These are phyloP conservation scores for Colletotrichum endophyticum DNA, from an alignment of 2,329 filamentous ascomycete species.

Conservation along the genomic window DNA sequence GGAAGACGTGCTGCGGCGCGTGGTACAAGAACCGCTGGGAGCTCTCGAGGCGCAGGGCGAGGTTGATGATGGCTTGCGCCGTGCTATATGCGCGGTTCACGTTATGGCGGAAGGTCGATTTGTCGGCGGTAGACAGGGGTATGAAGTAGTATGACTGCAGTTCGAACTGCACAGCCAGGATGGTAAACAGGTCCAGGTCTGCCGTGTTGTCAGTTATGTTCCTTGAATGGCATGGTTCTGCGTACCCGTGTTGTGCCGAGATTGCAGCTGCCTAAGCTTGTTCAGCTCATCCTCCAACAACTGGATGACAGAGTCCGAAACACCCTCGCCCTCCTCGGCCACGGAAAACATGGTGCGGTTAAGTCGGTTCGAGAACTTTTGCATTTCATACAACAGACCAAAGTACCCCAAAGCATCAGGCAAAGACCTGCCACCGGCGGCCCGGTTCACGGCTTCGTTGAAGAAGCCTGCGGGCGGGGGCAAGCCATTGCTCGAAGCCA, in stretches of 20 bases:
- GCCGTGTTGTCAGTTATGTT: neutral
- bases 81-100: slow-evolving; percentile 53
- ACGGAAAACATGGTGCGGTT: slow-evolving; percentile 52
- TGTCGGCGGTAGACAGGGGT: slow-evolving; percentile 42
- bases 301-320: slow-evolving; percentile 50
- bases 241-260: slow-evolving; percentile 51
- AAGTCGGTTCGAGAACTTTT: slow-evolving; percentile 55
- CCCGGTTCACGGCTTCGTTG: slow-evolving; percentile 53
- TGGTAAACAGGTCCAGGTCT: slow-evolving; percentile 55
- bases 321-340: slow-evolving; percentile 49
- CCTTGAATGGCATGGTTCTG: neutral
- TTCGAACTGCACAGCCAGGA: slow-evolving; percentile 55
- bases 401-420: slow-evolving; percentile 49
- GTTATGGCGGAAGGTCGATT: slow-evolving; percentile 46
- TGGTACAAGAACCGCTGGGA: slow-evolving; percentile 43
- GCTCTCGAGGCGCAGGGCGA: slow-evolving; percentile 30
- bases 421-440: slow-evolving; percentile 44
- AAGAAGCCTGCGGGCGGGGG: slow-evolving; percentile 50
- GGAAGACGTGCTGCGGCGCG: slow-evolving; percentile 54
- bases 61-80: slow-evolving; percentile 48
- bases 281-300: slow-evolving; percentile 59
- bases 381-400: slow-evolving; percentile 50
- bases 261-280: slow-evolving; percentile 49
- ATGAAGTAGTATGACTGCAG: slow-evolving; percentile 59
- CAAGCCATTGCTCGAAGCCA: slow-evolving; percentile 48